These are phyloP conservation scores for Candida coleopterorum DNA, from an alignment of 805 yeast genomes.

Conservation along the genomic window DNA sequence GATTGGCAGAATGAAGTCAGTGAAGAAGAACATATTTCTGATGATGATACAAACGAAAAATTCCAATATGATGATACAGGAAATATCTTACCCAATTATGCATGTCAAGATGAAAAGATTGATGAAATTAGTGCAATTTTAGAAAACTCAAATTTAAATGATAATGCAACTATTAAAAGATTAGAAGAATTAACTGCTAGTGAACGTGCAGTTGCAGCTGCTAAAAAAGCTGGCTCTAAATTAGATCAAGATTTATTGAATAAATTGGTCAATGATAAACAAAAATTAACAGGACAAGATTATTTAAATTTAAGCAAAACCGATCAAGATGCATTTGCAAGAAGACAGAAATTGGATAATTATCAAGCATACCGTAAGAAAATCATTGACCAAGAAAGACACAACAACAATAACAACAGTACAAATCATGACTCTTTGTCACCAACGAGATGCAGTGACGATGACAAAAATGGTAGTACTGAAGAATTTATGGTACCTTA, in stretches of 20 bases:
- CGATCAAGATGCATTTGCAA: conserved; percentile 45
- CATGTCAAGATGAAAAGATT: conserved; percentile 40
- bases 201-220: conserved; percentile 57
- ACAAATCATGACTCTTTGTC: conserved; percentile 12
- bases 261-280: conserved; percentile 32
- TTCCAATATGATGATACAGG: conserved; percentile 61
- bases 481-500: conserved; percentile 52
- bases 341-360: conserved; percentile 50
- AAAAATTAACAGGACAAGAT: conserved; percentile 38
- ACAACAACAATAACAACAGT: not conserved
- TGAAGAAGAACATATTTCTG: conserved; percentile 60
- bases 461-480: not conserved
- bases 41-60: conserved; percentile 51
- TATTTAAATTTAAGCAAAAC: conserved; percentile 36
- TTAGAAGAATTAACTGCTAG: conserved; percentile 54
- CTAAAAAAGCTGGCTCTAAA: conserved; percentile 37
- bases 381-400: conserved; percentile 53
- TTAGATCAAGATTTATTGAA: conserved; percentile 31
- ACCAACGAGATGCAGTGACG: conserved; percentile 9
- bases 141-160: conserved; percentile 38
- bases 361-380: conserved; percentile 56
- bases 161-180: conserved; percentile 44
- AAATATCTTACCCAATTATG: conserved; percentile 52
- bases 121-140: conserved; percentile 31
- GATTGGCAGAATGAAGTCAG: conserved; percentile 35